Evolutionary conservation across 2,329 filamentous ascomycete species (phyloP).

Genomic region (Colletotrichum kahawae): DNA sequence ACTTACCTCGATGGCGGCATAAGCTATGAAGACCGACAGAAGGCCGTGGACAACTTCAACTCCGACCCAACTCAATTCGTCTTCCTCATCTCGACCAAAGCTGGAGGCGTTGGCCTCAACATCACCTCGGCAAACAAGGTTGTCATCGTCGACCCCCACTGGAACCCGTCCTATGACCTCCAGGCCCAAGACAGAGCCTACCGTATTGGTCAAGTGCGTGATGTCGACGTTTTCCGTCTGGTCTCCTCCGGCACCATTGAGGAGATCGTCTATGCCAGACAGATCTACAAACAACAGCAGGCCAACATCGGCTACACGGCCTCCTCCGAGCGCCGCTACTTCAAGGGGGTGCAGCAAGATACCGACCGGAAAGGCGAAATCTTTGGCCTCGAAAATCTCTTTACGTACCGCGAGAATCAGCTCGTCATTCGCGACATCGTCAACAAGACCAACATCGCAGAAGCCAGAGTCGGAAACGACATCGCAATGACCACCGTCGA

Average conservation of each 20-base stretch:
- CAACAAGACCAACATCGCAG: conserved; percentile 97
- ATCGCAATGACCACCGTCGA: conserved; percentile 82
- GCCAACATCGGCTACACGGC: conserved; percentile 97
- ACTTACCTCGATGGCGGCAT: conserved; percentile 90
- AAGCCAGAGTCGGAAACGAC: conserved; percentile 84
- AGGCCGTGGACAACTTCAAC: conserved; percentile 89
- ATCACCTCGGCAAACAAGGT: conserved; percentile 99
- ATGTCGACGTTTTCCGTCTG: conserved; percentile 94
- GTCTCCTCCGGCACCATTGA: conserved; percentile 93
- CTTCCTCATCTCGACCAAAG: conserved; percentile 92
- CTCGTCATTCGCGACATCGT: conserved; percentile 92
- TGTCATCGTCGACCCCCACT: conserved; percentile 95
- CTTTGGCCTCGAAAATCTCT: conserved; percentile 87
- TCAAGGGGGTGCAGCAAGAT: conserved; percentile 90
- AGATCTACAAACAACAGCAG: conserved; percentile 99
- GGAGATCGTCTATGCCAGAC: conserved; percentile 94
- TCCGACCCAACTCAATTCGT: conserved; percentile 86
- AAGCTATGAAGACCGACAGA: conserved; percentile 81
- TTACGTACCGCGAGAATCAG: conserved; percentile 80
- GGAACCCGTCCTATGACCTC: conserved; percentile 94
- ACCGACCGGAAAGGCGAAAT: conserved; percentile 87
- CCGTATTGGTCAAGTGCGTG: conserved; percentile 88
- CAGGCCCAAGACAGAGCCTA: conserved; percentile 97
- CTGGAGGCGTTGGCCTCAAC: conserved; percentile 92
- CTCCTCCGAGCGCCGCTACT: conserved; percentile 90